Conservation (phyloP, 2,329 filamentous ascomycete genomes). For the Delphinella strobiligena region DNA sequence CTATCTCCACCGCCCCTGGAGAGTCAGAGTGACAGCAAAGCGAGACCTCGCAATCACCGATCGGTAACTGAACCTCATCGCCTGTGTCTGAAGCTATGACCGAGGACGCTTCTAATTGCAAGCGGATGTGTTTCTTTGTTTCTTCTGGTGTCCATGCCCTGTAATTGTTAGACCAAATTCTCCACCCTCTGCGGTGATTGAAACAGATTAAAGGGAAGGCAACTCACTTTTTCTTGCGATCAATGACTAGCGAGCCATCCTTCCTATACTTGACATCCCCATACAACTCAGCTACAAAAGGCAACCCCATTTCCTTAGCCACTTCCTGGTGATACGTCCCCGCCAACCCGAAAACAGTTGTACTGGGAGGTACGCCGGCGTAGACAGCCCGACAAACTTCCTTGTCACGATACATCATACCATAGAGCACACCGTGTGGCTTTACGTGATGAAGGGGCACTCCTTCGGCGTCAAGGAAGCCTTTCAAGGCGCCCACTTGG, state of each 20-base stretch:
- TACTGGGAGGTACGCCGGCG: constrained; percentile 37
- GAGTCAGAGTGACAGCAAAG: constrained; percentile 35
- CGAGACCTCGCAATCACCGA: constrained; percentile 30
- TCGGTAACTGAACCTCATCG: constrained; percentile 27
- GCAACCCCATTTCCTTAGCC: constrained; percentile 39
- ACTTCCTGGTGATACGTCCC: constrained; percentile 44
- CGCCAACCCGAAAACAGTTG: constrained; percentile 42
- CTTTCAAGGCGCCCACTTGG: constrained; percentile 51
- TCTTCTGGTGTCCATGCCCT: constrained; percentile 32
- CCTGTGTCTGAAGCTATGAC: constrained; percentile 31
- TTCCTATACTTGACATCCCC: constrained; percentile 44
- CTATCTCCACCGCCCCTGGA: constrained; percentile 32
- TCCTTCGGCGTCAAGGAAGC: constrained; percentile 44
- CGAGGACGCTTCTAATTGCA: constrained; percentile 27
- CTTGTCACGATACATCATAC: constrained; percentile 30
- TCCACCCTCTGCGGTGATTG: neutral
- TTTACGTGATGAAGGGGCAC: constrained; percentile 50
- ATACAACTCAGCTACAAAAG: constrained; percentile 43
- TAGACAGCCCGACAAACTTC: constrained; percentile 42
- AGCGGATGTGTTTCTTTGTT: constrained; percentile 27
- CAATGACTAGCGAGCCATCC: constrained; percentile 41
- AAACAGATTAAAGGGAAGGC: neutral
- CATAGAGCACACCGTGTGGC: constrained; percentile 49
- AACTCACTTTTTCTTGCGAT: constrained; percentile 43
- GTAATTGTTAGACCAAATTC: neutral